Conservation (phyloP, 2,329 filamentous ascomycete genomes). For the Parascedosporium putredinis region DNA sequence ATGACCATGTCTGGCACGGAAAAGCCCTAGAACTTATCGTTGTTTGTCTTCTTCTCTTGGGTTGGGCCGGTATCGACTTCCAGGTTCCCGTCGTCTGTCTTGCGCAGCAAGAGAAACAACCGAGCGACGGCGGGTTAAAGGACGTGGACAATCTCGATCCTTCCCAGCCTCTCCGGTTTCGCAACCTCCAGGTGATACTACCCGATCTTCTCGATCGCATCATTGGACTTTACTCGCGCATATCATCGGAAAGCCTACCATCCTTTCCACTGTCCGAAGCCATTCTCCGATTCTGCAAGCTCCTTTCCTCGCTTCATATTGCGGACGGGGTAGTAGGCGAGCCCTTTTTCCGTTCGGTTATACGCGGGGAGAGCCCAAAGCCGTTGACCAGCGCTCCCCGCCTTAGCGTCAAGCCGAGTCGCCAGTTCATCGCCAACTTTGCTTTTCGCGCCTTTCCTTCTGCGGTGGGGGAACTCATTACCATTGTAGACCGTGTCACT, state of each 20-base stretch:
- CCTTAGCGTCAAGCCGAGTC: constrained; percentile 43
- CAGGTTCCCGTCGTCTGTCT: constrained; percentile 53
- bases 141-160: constrained; percentile 22
- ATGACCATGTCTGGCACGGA: constrained; percentile 94
- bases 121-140: constrained; percentile 13
- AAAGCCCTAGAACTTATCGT: constrained; percentile 86
- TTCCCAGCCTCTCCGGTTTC: constrained; percentile 40
- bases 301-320: constrained; percentile 57
- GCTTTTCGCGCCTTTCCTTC: constrained; percentile 63
- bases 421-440: constrained; percentile 53
- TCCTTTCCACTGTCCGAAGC: constrained; percentile 63
- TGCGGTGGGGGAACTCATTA: constrained; percentile 54
- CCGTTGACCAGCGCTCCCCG: constrained; percentile 41
- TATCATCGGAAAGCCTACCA: constrained; percentile 60
- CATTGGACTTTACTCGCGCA: constrained; percentile 60
- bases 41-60: constrained; percentile 71
- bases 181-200: constrained; percentile 46
- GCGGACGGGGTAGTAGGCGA: constrained; percentile 52
- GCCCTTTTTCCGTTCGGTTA: constrained; percentile 51
- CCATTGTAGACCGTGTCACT: constrained; percentile 63
- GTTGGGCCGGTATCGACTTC: constrained; percentile 78
- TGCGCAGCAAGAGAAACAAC: constrained; percentile 37
- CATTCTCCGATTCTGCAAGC: constrained; percentile 61
- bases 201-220: constrained; percentile 70
- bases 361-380: constrained; percentile 49